phyloP scores from a whole-genome alignment of 2,329 filamentous ascomycete species.

The Epicoccum nigrum region DNA sequence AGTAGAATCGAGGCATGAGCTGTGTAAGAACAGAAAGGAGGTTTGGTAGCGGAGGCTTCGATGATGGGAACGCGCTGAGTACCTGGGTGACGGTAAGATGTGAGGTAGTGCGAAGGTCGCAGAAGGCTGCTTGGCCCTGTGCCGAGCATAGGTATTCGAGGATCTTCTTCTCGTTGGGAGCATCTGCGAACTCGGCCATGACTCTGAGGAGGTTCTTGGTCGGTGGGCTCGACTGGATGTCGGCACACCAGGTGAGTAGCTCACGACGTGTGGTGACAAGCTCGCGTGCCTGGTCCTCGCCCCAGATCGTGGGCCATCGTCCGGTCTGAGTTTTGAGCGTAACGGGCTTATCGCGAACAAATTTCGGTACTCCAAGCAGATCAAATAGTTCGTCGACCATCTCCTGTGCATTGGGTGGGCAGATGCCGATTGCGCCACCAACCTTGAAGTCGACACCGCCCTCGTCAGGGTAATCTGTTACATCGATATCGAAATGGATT shows the following conservation, averaged over 20 bases:
- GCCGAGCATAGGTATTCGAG: constrained; percentile 84
- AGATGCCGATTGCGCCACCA: constrained; percentile 91
- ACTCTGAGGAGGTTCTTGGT: constrained; percentile 86
- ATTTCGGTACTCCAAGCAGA: constrained; percentile 78
- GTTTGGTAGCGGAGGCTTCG: constrained; percentile 82
- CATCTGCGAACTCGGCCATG: constrained; percentile 81
- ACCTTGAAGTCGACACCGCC: constrained; percentile 91
- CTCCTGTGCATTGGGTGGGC: constrained; percentile 79
- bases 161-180: constrained; percentile 85
- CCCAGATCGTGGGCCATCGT: constrained; percentile 98
- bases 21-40: constrained; percentile 81
- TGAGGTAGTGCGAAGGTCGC: constrained; percentile 86
- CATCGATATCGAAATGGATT: constrained; percentile 95
- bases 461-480: constrained; percentile 90
- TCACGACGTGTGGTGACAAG: constrained; percentile 90
- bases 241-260: constrained; percentile 93
- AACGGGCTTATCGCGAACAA: constrained; percentile 82
- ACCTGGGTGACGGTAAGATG: constrained; percentile 85
- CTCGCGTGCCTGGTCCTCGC: constrained; percentile 82
- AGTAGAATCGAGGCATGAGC: constrained; percentile 98
- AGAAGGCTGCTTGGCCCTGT: constrained; percentile 91
- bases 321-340: constrained; percentile 78
- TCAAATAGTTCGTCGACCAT: constrained; percentile 86
- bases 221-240: constrained; percentile 90
- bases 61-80: constrained; percentile 88